Conservation (phyloP, 257 asterid genomes). For the Salvia miltiorrhiza region DNA sequence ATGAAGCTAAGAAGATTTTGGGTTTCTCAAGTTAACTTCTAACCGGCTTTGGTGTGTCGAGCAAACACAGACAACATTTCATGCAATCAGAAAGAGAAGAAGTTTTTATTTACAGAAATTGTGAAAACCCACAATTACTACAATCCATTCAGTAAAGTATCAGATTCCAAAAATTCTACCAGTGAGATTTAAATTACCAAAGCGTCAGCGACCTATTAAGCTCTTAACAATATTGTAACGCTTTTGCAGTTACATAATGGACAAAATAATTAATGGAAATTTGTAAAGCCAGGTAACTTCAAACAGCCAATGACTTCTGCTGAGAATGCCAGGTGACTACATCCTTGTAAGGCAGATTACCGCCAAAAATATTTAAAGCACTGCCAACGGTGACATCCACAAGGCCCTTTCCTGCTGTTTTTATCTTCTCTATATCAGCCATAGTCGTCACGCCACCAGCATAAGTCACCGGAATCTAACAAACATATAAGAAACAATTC, state of each 20-base stretch:
- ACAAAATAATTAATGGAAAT: background rate
- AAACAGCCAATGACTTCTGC: conserved; percentile 49
- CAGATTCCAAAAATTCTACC: background rate
- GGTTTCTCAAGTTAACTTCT: background rate
- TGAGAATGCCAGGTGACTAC: conserved; percentile 86
- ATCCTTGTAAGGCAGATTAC: conserved; percentile 74
- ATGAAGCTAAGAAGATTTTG: background rate
- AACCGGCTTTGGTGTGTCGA: background rate
- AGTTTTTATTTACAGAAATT: background rate
- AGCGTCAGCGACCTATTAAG: background rate
- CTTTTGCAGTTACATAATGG: background rate
- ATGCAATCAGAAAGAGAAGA: background rate
- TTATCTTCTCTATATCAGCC: conserved; percentile 81
- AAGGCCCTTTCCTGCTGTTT: conserved; percentile 68
- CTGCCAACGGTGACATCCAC: conserved; percentile 97
- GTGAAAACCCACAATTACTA: background rate
- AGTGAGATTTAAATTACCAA: background rate
- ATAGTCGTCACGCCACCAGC: conserved; percentile 88
- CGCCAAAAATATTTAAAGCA: conserved; percentile 92
- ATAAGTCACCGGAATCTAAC: conserved; percentile 88
- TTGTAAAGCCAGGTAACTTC: conserved; percentile 11
- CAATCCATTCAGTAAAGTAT: background rate
- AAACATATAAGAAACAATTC: conserved; percentile 10
- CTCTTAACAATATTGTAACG: background rate
- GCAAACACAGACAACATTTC: background rate